Conservation (phyloP, 768 basidiomycete genomes). For the Lentinula boryana region DNA sequence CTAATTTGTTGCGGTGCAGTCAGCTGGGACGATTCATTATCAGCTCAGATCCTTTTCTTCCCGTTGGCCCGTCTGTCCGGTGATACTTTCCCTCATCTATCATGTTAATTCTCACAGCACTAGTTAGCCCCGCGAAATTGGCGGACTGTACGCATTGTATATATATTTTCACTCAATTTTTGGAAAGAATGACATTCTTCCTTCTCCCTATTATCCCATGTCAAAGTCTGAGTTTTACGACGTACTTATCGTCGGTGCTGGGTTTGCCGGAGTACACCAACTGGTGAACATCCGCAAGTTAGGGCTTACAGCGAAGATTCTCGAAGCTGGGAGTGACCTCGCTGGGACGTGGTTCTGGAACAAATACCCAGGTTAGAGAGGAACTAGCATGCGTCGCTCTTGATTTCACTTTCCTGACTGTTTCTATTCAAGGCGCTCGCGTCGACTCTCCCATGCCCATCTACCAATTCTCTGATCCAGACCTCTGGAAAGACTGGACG, state of each 20-base stretch:
- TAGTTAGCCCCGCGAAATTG: no score
- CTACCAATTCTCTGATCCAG: conserved; percentile 6
- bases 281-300: neutral
- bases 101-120: no score
- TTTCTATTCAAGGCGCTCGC: neutral
- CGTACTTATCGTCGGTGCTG: neutral
- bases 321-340: neutral
- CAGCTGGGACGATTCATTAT: no score
- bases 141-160: no score
- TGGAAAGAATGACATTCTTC: neutral
- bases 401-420: neutral
- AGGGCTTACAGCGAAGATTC: neutral
- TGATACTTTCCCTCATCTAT: no score
- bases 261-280: neutral
- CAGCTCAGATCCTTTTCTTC: no score
- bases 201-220: neutral
- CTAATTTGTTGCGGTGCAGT: no score
- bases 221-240: neutral
- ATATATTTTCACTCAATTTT: no score
- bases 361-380: neutral
- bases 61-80: no score
- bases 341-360: conserved; percentile 4
- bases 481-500: neutral
- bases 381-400: neutral
- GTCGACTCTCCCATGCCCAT: conserved; percentile 1